Evolutionary conservation across 495 filamentous ascomycete genomes (phyloP).

Genomic region (Aspergillus baeticus): DNA sequence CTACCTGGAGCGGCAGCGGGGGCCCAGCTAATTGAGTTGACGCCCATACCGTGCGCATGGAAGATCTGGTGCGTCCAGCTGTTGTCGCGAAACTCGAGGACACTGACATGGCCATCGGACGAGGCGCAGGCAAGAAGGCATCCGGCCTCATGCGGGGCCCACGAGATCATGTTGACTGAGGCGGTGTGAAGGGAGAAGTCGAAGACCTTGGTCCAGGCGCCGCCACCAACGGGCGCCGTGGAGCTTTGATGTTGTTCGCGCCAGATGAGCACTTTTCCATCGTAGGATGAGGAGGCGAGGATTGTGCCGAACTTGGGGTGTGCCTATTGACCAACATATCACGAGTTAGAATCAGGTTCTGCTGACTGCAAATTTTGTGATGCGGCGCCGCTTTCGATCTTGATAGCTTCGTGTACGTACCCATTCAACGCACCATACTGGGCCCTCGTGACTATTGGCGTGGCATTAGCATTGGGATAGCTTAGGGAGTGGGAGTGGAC

Average conservation of each 20-base stretch:
- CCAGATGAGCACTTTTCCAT: constrained; percentile 98
- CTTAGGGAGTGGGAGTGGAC: background rate
- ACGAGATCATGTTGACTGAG: constrained; percentile 91
- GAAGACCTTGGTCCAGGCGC: constrained; percentile 77
- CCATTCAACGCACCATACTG: constrained; percentile 97
- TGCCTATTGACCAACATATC: constrained; percentile 47
- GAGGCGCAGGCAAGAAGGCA: constrained; percentile 93
- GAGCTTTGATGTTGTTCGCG: constrained; percentile 69
- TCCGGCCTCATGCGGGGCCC: constrained; percentile 94
- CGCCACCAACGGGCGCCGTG: constrained; percentile 44
- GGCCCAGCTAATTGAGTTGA: constrained; percentile 95
- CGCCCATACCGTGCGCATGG: constrained; percentile 86
- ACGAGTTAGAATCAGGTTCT: background rate
- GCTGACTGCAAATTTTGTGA: background rate
- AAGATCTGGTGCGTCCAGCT: constrained; percentile 82
- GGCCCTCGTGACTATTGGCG: constrained; percentile 76
- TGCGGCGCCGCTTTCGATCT: background rate
- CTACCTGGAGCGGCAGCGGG: constrained; percentile 77
- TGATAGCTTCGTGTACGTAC: constrained; percentile 37
- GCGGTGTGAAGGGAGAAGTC: constrained; percentile 90
- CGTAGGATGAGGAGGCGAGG: constrained; percentile 89
- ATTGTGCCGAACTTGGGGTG: constrained; percentile 99
- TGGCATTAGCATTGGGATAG: constrained; percentile 13
- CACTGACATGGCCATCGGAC: constrained; percentile 86
- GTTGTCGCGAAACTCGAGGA: constrained; percentile 96